These are phyloP conservation scores for Lactifluus echinatus DNA, from an alignment of 768 basidiomycete species.

Conservation along the genomic window DNA sequence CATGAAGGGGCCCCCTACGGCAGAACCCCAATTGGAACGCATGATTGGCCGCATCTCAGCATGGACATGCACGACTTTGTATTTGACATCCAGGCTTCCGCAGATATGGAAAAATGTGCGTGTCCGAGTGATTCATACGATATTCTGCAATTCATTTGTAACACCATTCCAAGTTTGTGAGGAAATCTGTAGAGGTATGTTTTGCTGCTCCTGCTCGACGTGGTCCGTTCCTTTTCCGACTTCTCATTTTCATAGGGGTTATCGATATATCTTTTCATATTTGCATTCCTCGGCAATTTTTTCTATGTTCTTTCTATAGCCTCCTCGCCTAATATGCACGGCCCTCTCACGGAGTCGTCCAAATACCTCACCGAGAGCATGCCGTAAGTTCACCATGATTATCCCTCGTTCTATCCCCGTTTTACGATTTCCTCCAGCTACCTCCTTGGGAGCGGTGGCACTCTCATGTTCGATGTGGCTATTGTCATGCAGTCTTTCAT, in stretches of 20 bases:
- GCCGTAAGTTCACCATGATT: slow-evolving; percentile 48
- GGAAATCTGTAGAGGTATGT: slow-evolving; percentile 81
- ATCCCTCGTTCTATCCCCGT: background rate
- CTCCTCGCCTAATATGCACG: slow-evolving; percentile 54
- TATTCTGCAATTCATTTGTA: background rate
- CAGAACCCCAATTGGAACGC: slow-evolving; percentile 38
- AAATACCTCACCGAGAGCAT: slow-evolving; percentile 73
- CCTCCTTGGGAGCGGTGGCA: slow-evolving; percentile 86
- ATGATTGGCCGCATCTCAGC: slow-evolving; percentile 86
- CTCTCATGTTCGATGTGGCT: slow-evolving; percentile 85
- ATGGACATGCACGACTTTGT: slow-evolving; percentile 89
- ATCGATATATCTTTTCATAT: slow-evolving; percentile 87
- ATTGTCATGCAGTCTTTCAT: slow-evolving; percentile 82
- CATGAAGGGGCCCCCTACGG: slow-evolving; percentile 17
- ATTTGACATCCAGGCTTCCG: slow-evolving; percentile 87
- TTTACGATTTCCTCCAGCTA: slow-evolving; percentile 43
- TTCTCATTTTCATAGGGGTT: slow-evolving; percentile 61
- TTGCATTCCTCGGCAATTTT: slow-evolving; percentile 87
- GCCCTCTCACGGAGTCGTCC: slow-evolving; percentile 50
- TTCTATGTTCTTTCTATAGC: slow-evolving; percentile 91
- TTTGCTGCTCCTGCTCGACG: background rate
- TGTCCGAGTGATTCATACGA: slow-evolving; percentile 20
- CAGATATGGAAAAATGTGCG: slow-evolving; percentile 99
- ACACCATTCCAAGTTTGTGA: slow-evolving; percentile 47
- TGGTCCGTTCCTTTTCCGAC: background rate